Conservation (phyloP, 257 asterid species). For the Plectranthus barbatus region DNA sequence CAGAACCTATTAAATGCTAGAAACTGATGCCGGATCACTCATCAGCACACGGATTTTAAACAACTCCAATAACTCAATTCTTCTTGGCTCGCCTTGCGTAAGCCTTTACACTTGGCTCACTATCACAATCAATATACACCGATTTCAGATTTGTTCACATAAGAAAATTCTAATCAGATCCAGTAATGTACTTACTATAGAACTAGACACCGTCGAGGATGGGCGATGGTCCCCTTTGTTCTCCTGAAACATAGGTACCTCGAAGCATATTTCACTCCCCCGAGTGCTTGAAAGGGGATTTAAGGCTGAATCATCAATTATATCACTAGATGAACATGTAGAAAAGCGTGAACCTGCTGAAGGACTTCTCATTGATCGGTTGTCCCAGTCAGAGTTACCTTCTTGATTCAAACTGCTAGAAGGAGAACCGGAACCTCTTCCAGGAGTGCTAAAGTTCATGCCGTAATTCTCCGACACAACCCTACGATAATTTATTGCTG, state of each 20-base stretch:
- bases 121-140: not conserved
- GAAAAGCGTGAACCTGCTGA: slow-evolving; percentile 51
- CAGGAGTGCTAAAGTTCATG: slow-evolving; percentile 20
- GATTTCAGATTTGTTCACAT: not conserved
- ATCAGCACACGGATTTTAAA: no score
- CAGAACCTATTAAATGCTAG: no score
- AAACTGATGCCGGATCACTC: no score
- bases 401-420: slow-evolving; percentile 25
- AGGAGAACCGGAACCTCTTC: slow-evolving; percentile 19
- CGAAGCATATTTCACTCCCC: slow-evolving; percentile 27
- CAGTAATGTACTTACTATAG: slow-evolving; percentile 39
- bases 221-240: slow-evolving; percentile 8
- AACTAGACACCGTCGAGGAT: slow-evolving; percentile 27
- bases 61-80: no score
- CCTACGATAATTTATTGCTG: slow-evolving; percentile 30
- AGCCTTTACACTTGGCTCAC: no score
- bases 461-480: slow-evolving; percentile 34
- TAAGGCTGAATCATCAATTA: slow-evolving; percentile 29
- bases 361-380: slow-evolving; percentile 38
- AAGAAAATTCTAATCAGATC: not conserved
- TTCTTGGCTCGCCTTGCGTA: no score
- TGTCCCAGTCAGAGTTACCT: slow-evolving; percentile 37
- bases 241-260: slow-evolving; percentile 11
- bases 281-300: slow-evolving; percentile 21
- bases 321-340: slow-evolving; percentile 40